phyloP scores from a whole-genome alignment of 78 protist genomes.

The Dictyostelium purpureum region DNA sequence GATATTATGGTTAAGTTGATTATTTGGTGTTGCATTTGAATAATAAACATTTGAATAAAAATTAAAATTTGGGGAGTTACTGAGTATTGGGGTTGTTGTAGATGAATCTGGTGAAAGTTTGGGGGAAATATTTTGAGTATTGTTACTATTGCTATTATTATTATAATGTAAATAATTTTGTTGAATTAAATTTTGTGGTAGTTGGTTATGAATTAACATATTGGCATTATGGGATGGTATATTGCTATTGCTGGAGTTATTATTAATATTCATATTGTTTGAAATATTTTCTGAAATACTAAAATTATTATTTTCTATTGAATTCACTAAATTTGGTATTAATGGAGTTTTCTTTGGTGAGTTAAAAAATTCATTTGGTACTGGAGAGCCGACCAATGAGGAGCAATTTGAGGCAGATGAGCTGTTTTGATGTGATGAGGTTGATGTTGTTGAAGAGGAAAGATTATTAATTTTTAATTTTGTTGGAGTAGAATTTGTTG shows the following conservation, averaged over 20 bases:
- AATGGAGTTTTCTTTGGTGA: slow-evolving; percentile 19
- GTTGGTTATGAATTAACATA: background rate
- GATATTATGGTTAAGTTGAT: background rate
- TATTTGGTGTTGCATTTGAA: background rate
- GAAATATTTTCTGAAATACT: background rate
- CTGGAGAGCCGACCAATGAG: background rate
- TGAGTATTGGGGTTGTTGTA: slow-evolving; percentile 33
- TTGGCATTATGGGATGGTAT: background rate
- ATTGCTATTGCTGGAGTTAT: background rate
- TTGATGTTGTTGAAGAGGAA: background rate
- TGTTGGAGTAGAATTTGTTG: background rate
- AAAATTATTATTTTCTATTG: background rate
- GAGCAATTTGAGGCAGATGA: background rate
- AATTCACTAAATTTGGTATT: background rate
- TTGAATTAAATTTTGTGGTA: background rate
- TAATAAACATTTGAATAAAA: background rate
- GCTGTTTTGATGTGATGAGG: background rate
- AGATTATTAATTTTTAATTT: background rate
- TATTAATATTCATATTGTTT: background rate
- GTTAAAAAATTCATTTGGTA: background rate
- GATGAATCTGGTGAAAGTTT: slow-evolving; percentile 47
- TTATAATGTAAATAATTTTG: background rate
- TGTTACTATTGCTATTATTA: background rate
- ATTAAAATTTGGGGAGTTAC: slow-evolving; percentile 46
- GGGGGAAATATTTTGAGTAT: slow-evolving; percentile 24